Percentiles rank a stretch among this genome's conserved stretches.
phyloP scores from a whole-genome alignment of 2,329 filamentous ascomycete species.

The Cladophialophora yegresii region DNA sequence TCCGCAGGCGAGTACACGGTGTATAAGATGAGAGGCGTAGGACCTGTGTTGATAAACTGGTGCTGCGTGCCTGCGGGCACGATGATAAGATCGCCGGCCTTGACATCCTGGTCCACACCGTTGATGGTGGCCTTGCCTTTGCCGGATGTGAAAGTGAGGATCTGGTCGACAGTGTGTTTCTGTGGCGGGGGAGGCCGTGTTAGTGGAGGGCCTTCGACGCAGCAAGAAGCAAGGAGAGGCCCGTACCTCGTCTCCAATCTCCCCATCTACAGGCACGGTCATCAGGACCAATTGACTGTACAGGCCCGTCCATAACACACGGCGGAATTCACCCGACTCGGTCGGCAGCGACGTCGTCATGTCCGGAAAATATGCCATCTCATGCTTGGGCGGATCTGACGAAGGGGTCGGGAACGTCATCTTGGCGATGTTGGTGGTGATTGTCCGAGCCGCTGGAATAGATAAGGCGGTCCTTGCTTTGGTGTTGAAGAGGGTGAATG shows the following conservation, averaged over 20 bases:
- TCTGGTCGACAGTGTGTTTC: constrained; percentile 63
- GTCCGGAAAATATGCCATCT: constrained; percentile 64
- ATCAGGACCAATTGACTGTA: constrained; percentile 66
- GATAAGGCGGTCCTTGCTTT: background rate
- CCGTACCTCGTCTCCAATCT: constrained; percentile 66
- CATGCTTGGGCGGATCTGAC: constrained; percentile 48
- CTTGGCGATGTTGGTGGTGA: constrained; percentile 1
- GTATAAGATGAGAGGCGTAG: constrained; percentile 61
- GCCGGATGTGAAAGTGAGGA: constrained; percentile 65
- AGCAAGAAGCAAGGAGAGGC: background rate
- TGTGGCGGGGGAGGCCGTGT: constrained; percentile 6
- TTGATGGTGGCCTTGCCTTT: constrained; percentile 60
- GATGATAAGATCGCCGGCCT: constrained; percentile 60
- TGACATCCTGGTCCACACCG: constrained; percentile 59
- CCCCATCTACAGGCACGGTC: constrained; percentile 64
- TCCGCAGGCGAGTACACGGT: constrained; percentile 66
- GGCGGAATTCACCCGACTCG: constrained; percentile 60
- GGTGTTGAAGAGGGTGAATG: background rate
- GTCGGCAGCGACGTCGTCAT: constrained; percentile 58
- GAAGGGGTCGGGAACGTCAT: constrained; percentile 33
- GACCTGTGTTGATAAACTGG: constrained; percentile 65
- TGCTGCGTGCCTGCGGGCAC: constrained; percentile 67
- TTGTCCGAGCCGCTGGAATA: background rate
- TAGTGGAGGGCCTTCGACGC: background rate
- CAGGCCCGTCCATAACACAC: constrained; percentile 63